A percentile compares a stretch with the other conserved stretches of the same genome.
These are phyloP conservation scores for Colletotrichum trifolii DNA, from an alignment of 2,329 filamentous ascomycete genomes.

Conservation along the genomic window DNA sequence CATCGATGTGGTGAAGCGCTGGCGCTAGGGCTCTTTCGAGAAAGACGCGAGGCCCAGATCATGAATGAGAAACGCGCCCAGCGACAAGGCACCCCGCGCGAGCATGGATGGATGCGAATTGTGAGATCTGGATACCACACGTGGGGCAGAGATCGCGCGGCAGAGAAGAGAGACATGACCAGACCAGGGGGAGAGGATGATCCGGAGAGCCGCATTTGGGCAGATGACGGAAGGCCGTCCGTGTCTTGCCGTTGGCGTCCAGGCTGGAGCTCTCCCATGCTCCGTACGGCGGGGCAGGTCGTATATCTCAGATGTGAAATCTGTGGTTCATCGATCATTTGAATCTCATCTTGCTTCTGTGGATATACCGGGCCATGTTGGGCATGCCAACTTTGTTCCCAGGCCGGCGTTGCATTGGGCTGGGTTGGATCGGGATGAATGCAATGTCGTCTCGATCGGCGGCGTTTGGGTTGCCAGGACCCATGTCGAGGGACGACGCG, in stretches of 20 bases:
- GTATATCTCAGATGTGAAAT: no score
- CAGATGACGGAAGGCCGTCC: background rate
- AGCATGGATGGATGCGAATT: constrained; percentile 30
- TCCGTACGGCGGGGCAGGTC: no score
- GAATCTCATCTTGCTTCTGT: background rate
- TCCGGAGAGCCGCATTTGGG: constrained; percentile 29
- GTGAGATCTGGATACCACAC: constrained; percentile 27
- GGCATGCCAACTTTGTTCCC: background rate
- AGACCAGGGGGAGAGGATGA: constrained; percentile 15
- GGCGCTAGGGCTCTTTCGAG: background rate
- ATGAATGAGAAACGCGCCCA: background rate
- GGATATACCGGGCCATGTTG: background rate
- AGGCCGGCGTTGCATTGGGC: background rate
- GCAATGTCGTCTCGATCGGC: constrained; percentile 13
- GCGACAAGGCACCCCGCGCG: background rate
- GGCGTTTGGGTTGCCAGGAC: constrained; percentile 16
- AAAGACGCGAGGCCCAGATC: background rate
- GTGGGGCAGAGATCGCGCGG: constrained; percentile 19
- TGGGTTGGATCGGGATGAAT: constrained; percentile 7
- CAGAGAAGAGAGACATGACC: background rate
- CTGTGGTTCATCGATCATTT: no score
- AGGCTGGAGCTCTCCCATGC: no score
- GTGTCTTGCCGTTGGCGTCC: no score
- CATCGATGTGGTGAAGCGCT: constrained; percentile 22
- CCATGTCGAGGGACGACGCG: constrained; percentile 2